phyloP scores from a whole-genome alignment of 164 flowering plant genomes.

The Stephania japonica region DNA sequence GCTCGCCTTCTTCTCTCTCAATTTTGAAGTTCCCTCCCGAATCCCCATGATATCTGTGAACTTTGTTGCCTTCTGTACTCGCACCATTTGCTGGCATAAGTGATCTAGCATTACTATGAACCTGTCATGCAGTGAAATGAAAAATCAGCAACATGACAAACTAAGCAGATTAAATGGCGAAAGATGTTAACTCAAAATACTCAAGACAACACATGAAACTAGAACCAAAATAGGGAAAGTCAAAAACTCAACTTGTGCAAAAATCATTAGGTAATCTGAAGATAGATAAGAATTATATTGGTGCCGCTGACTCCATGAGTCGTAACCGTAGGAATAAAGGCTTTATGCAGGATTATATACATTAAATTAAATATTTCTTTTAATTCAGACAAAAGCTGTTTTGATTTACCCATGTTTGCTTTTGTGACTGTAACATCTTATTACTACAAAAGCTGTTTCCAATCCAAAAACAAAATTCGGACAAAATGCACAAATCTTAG shows the following conservation, averaged over 20 bases:
- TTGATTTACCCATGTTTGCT: too few relatives aligned
- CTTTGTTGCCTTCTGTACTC: slow-evolving; percentile 28
- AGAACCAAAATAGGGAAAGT: background rate
- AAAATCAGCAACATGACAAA: background rate
- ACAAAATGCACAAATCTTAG: background rate
- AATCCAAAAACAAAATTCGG: background rate
- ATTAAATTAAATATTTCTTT: too few relatives aligned
- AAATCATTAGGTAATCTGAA: background rate
- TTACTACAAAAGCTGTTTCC: background rate
- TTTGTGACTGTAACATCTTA: too few relatives aligned
- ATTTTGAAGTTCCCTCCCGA: slow-evolving; percentile 34
- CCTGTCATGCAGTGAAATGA: slow-evolving; percentile 16
- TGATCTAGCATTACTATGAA: slow-evolving; percentile 22
- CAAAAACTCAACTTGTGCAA: background rate
- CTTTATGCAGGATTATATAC: too few relatives aligned
- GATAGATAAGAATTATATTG: background rate
- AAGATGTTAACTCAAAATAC: background rate
- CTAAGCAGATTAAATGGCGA: background rate
- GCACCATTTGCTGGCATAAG: slow-evolving; percentile 34
- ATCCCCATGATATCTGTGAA: slow-evolving; percentile 39
- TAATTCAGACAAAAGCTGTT: too few relatives aligned
- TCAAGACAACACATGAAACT: background rate
- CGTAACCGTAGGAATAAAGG: background rate
- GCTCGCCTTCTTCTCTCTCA: slow-evolving; percentile 94
- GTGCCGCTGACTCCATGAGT: background rate